Percentiles rank a stretch among this genome's conserved stretches.
Conservation (phyloP, 2,329 filamentous ascomycete genomes). For the Fusarium setosum region DNA sequence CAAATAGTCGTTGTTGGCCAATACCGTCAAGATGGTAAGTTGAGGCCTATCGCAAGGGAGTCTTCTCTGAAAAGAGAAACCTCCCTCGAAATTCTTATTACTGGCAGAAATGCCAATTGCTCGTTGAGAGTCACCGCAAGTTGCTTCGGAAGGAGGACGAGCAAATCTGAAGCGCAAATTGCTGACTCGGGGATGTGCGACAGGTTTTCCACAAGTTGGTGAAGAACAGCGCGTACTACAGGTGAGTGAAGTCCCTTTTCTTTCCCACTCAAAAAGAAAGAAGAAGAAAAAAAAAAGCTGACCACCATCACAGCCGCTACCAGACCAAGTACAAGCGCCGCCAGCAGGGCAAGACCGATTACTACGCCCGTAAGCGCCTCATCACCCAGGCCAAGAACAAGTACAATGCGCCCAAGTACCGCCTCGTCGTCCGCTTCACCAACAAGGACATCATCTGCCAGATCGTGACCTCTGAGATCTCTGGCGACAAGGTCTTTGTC, state of each 20-base stretch:
- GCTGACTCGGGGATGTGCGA: slow-evolving; percentile 85
- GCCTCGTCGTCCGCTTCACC: slow-evolving; percentile 98
- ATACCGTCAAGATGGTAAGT: slow-evolving; percentile 78
- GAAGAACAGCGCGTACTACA: slow-evolving; percentile 99
- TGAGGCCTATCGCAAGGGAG: slow-evolving; percentile 52
- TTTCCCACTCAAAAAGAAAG: too few species aligned
- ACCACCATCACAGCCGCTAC: slow-evolving; percentile 77
- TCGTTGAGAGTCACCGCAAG: slow-evolving; percentile 87
- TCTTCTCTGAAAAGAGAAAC: slow-evolving; percentile 17
- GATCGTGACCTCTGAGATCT: slow-evolving; percentile 96
- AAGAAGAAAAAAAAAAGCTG: too few species aligned
- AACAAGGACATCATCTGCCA: slow-evolving; percentile 99
- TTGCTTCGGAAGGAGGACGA: slow-evolving; percentile 87
- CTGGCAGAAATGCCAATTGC: slow-evolving; percentile 59
- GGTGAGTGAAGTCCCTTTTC: slow-evolving; percentile 70
- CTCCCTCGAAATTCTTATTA: slow-evolving; percentile 41
- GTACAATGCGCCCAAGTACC: slow-evolving; percentile 99
- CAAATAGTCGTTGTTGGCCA: slow-evolving; percentile 57
- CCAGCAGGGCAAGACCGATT: slow-evolving; percentile 97
- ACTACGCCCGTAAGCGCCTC: slow-evolving; percentile 99
- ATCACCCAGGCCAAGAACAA: slow-evolving; percentile 99
- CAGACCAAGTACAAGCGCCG: slow-evolving; percentile 99
- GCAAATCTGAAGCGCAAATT: slow-evolving; percentile 97
- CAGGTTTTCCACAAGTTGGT: slow-evolving; percentile 93
- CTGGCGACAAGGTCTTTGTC: slow-evolving; percentile 95